phyloP scores from a whole-genome alignment of 345 rosid species.

The Xanthoceras sorbifolium region DNA sequence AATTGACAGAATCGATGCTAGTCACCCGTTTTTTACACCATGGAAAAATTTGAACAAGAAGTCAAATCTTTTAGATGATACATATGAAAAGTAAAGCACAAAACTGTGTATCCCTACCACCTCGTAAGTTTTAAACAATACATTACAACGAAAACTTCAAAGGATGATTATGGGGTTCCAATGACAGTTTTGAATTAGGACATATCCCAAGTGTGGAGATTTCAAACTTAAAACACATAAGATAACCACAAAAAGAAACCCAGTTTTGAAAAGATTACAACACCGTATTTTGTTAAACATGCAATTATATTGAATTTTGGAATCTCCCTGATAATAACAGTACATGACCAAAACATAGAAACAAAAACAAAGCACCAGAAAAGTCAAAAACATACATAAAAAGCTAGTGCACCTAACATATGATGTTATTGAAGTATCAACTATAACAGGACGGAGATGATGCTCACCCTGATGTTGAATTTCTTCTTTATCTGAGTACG shows the following conservation, averaged over 20 bases:
- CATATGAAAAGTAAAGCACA: not conserved
- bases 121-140: not conserved
- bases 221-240: not conserved
- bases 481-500: conserved; percentile 66
- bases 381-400: not conserved
- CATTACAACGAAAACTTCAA: not conserved
- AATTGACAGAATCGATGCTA: not conserved
- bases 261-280: not conserved
- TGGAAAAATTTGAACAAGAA: not conserved
- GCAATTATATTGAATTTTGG: not conserved
- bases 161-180: not conserved
- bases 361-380: not conserved
- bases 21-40: not conserved
- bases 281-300: not conserved
- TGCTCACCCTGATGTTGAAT: conserved; percentile 81
- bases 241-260: not conserved
- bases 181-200: not conserved
- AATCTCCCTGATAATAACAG: not conserved
- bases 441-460: not conserved
- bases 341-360: not conserved
- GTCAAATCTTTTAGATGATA: not conserved
- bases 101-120: not conserved
- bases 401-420: not conserved
- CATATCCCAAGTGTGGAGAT: not conserved
- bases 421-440: not conserved